A percentile compares a stretch with the other conserved stretches of the same genome.
Evolutionary conservation across 768 basidiomycete species (phyloP).

Genomic region (Xerocomellus amylosporus): DNA sequence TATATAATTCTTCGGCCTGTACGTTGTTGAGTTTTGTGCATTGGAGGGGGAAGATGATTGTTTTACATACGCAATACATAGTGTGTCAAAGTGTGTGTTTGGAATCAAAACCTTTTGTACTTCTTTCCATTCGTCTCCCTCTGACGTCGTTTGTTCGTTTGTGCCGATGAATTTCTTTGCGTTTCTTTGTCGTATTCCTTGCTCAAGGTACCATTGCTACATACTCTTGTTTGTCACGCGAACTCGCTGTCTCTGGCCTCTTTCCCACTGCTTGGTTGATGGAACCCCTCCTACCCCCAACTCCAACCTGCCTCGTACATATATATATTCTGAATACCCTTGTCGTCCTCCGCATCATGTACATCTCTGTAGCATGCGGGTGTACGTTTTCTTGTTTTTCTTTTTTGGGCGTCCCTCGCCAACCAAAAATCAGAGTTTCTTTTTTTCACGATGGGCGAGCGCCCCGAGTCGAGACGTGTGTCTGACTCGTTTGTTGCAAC

Average conservation of each 20-base stretch:
- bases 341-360: conserved; percentile 2
- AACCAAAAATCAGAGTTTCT: too few species aligned
- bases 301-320: conserved; percentile 2
- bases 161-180: background rate
- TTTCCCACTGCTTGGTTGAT: background rate
- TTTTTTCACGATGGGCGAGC: too few species aligned
- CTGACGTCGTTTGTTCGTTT: background rate
- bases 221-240: background rate
- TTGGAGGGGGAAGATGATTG: conserved; percentile 13
- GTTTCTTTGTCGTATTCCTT: background rate
- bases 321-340: background rate
- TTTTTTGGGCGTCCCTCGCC: background rate
- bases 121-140: background rate
- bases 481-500: too few species aligned
- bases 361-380: conserved; percentile 40
- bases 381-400: conserved; percentile 27
- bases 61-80: conserved; percentile 24
- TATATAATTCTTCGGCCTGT: conserved; percentile 21
- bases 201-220: conserved; percentile 1
- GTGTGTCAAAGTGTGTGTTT: conserved; percentile 1
- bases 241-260: background rate
- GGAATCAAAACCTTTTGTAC: conserved; percentile 17
- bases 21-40: conserved; percentile 28
- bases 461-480: too few species aligned
- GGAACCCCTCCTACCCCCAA: background rate